A percentile compares a stretch with the other conserved stretches of the same genome.
phyloP scores from a whole-genome alignment of 164 flowering plant species.

The Kalanchoe fedtschenkoi region DNA sequence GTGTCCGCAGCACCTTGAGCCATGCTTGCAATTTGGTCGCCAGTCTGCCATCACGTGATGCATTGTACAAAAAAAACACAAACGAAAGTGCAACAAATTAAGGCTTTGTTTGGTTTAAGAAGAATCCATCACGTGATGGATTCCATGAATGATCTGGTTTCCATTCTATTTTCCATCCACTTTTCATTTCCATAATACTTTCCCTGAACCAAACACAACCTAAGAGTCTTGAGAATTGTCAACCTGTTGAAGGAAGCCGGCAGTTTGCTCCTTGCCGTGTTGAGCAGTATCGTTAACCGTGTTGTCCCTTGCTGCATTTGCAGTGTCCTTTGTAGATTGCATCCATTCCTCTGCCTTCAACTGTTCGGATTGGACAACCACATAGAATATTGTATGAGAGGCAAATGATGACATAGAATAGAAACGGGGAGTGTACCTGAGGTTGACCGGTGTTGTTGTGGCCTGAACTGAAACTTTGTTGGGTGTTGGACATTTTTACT shows the following conservation, averaged over 20 bases:
- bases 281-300: constrained; percentile 2
- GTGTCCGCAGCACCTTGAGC: constrained; percentile 47
- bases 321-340: constrained; percentile 2
- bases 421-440: constrained; percentile 12
- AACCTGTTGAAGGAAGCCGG: constrained; percentile 29
- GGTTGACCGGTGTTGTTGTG: constrained; percentile 17
- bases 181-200: no score
- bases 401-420: background rate
- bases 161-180: no score
- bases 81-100: no score
- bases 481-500: background rate
- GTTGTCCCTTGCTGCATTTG: background rate
- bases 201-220: no score
- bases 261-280: constrained; percentile 14
- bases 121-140: no score
- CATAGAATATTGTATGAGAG: background rate
- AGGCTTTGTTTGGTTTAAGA: no score
- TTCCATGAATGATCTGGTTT: no score
- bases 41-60: no score
- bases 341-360: constrained; percentile 2
- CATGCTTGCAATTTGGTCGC: constrained; percentile 34
- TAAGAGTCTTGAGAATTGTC: no score
- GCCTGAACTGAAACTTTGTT: constrained; percentile 12
- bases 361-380: background rate
- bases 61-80: no score